A percentile compares a stretch with the other conserved stretches of the same genome.
Evolutionary conservation across 1,284 basidiomycete genomes (phyloP).

Genomic region (Vanrija humicola): DNA sequence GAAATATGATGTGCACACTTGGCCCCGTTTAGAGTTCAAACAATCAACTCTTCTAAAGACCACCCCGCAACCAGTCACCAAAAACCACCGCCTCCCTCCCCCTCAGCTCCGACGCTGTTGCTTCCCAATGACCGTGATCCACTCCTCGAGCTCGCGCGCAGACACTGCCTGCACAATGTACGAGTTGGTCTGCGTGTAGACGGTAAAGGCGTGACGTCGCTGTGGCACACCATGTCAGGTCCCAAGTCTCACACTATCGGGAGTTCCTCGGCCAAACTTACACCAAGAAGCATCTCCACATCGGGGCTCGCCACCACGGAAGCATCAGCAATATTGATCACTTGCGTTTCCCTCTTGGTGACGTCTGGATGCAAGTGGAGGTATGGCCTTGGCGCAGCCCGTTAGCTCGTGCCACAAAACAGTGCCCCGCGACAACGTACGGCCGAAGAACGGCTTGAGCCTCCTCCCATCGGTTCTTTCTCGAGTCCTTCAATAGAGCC

Average conservation of each 20-base stretch:
- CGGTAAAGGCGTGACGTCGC: slow-evolving; percentile 78
- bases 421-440: slow-evolving; percentile 49
- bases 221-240: slow-evolving; percentile 40
- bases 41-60: not conserved
- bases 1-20: slow-evolving; percentile 2
- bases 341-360: slow-evolving; percentile 72
- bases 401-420: not conserved
- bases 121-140: slow-evolving; percentile 55
- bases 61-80: not conserved
- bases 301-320: slow-evolving; percentile 81
- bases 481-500: slow-evolving; percentile 71
- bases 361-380: slow-evolving; percentile 78
- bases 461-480: slow-evolving; percentile 72
- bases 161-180: slow-evolving; percentile 77
- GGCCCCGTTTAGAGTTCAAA: not conserved
- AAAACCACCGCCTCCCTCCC: not conserved
- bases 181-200: slow-evolving; percentile 84
- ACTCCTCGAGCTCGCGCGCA: slow-evolving; percentile 72
- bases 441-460: slow-evolving; percentile 84
- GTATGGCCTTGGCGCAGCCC: slow-evolving; percentile 63
- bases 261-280: slow-evolving; percentile 50
- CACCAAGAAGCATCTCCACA: slow-evolving; percentile 79
- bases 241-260: not conserved
- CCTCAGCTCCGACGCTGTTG: slow-evolving; percentile 1
- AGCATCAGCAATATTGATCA: slow-evolving; percentile 79